Evolutionary conservation across 257 asterid species (phyloP).

Genomic region (Penstemon eatonii): DNA sequence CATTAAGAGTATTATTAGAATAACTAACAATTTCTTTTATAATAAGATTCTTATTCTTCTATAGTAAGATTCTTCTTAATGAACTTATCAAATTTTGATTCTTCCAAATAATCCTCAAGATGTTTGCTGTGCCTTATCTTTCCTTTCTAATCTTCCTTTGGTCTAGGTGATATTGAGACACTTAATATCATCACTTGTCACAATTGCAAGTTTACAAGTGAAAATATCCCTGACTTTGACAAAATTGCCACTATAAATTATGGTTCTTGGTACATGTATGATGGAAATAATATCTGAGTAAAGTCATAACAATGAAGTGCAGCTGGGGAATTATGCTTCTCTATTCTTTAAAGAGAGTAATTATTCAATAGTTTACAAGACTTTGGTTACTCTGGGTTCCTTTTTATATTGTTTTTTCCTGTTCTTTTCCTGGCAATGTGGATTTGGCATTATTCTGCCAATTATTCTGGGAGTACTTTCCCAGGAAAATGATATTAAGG

Average conservation of each 20-base stretch:
- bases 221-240: not conserved
- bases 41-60: not conserved
- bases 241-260: not conserved
- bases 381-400: not conserved
- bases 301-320: slow-evolving; percentile 2
- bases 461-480: not conserved
- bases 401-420: not conserved
- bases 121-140: not conserved
- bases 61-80: not conserved
- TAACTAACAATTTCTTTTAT: not conserved
- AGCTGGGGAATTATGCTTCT: not conserved
- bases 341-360: not conserved
- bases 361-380: slow-evolving; percentile 6
- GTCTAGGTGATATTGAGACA: not conserved
- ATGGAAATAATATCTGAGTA: not conserved
- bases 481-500: slow-evolving; percentile 6
- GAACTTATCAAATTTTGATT: not conserved
- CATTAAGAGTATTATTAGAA: not conserved
- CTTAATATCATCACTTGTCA: not conserved
- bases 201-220: not conserved
- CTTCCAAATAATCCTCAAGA: not conserved
- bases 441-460: slow-evolving; percentile 11
- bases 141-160: not conserved
- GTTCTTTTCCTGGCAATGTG: not conserved
- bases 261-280: not conserved